These are phyloP conservation scores for Kernera saxatilis DNA, from an alignment of 345 rosid genomes.

Conservation along the genomic window DNA sequence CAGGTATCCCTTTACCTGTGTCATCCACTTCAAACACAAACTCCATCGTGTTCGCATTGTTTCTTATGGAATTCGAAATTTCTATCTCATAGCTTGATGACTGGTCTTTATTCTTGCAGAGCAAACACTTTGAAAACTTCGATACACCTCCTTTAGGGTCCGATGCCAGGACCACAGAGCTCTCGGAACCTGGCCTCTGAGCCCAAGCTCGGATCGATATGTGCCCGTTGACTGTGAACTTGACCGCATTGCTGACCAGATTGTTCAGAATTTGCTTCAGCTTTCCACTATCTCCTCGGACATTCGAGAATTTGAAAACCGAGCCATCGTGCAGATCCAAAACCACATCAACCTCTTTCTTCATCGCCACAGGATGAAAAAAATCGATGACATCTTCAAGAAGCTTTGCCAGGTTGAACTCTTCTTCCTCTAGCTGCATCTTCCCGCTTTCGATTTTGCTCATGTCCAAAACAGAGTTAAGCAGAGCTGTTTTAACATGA, in stretches of 20 bases:
- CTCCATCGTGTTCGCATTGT: conserved; percentile 33
- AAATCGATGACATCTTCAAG: conserved; percentile 58
- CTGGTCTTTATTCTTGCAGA: conserved; percentile 24
- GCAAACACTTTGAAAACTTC: conserved; percentile 18
- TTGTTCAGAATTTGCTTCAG: conserved; percentile 59
- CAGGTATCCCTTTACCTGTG: conserved; percentile 74
- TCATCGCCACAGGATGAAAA: conserved; percentile 51
- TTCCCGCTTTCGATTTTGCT: conserved; percentile 86
- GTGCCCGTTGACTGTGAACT: conserved; percentile 68
- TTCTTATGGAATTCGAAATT: conserved; percentile 4
- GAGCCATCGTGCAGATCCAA: conserved; percentile 62
- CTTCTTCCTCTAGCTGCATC: conserved; percentile 65
- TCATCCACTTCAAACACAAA: conserved; percentile 68
- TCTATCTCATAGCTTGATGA: not conserved
- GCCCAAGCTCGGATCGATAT: conserved; percentile 57
- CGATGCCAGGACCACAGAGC: not conserved
- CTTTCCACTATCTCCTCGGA: conserved; percentile 58
- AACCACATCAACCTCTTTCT: conserved; percentile 62
- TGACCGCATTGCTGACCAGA: conserved; percentile 72
- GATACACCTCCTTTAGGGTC: conserved; percentile 16
- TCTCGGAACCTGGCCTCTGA: conserved; percentile 39
- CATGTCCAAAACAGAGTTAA: conserved; percentile 62
- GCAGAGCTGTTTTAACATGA: conserved; percentile 37
- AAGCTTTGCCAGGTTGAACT: conserved; percentile 50
- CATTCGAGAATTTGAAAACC: conserved; percentile 36